Evolutionary conservation across 192 early-diverging fungal species (phyloP).

Genomic region (Linnemannia elongata): DNA sequence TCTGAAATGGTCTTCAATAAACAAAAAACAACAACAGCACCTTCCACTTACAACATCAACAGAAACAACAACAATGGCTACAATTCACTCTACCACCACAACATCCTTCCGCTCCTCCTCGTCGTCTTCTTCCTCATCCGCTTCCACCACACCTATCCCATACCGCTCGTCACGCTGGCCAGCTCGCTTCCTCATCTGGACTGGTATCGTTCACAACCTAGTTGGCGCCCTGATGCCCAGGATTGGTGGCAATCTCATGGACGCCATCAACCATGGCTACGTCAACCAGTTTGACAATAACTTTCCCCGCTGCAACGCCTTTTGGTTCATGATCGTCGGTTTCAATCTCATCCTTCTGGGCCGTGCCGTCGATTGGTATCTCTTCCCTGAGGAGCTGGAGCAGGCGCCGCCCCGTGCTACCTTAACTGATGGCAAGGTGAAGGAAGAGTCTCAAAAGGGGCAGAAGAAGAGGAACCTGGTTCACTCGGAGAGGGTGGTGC

Average conservation of each 20-base stretch:
- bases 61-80: too few relatives aligned
- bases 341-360: constrained; percentile 20
- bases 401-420: too few relatives aligned
- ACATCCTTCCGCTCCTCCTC: too few relatives aligned
- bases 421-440: neutral
- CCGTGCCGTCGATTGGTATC: constrained; percentile 18
- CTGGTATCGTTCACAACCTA: constrained; percentile 6
- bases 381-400: constrained; percentile 15
- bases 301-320: constrained; percentile 3
- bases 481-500: constrained; percentile 1
- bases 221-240: neutral
- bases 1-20: too few relatives aligned
- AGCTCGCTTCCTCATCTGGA: constrained; percentile 20
- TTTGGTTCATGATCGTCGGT: constrained; percentile 34
- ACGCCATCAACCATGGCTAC: constrained; percentile 29
- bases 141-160: neutral
- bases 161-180: constrained; percentile 45
- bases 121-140: neutral
- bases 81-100: too few relatives aligned
- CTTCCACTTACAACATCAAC: too few relatives aligned
- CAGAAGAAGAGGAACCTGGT: neutral
- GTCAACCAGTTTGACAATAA: neutral
- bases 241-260: constrained; percentile 2
- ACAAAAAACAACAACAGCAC: too few relatives aligned
- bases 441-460: neutral